Percentiles rank a stretch among this genome's conserved stretches.
phyloP scores from a whole-genome alignment of 345 rosid species.

The Melaleuca alternifolia region DNA sequence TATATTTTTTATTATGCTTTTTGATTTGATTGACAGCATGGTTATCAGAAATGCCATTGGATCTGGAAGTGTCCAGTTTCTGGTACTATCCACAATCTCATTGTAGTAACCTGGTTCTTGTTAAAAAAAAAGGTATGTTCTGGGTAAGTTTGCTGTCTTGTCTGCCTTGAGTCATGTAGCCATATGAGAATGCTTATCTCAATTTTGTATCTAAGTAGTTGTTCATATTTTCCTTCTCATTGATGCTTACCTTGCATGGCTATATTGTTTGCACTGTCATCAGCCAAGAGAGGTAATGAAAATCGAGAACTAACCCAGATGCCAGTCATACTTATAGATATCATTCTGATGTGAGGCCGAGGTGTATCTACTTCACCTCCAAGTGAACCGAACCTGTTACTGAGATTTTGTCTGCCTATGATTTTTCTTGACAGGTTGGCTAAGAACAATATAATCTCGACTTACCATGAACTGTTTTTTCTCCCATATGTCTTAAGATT shows the following conservation, averaged over 20 bases:
- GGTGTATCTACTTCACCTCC: not conserved
- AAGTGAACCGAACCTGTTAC: not conserved
- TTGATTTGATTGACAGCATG: too few species aligned
- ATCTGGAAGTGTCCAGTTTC: too few species aligned
- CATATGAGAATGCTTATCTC: too few species aligned
- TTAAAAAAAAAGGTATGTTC: too few species aligned
- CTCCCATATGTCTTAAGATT: not conserved
- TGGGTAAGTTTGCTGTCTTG: too few species aligned
- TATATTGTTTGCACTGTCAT: not conserved
- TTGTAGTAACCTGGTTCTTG: too few species aligned
- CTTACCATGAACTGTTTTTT: not conserved
- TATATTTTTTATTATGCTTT: not conserved
- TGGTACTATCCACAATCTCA: too few species aligned
- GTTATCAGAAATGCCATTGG: too few species aligned
- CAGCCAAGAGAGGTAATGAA: not conserved
- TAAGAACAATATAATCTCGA: fast-evolving
- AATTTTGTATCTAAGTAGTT: too few species aligned
- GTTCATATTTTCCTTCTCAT: not conserved
- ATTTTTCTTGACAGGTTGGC: not conserved
- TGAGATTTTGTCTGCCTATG: not conserved
- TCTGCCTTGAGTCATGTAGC: too few species aligned
- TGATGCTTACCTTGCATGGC: not conserved
- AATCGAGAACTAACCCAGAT: not conserved
- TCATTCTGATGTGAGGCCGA: too few species aligned
- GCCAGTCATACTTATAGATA: not conserved